Base-by-base conservation (phyloP, 257 asterid species). In the Fraxinus anomala region DNA sequence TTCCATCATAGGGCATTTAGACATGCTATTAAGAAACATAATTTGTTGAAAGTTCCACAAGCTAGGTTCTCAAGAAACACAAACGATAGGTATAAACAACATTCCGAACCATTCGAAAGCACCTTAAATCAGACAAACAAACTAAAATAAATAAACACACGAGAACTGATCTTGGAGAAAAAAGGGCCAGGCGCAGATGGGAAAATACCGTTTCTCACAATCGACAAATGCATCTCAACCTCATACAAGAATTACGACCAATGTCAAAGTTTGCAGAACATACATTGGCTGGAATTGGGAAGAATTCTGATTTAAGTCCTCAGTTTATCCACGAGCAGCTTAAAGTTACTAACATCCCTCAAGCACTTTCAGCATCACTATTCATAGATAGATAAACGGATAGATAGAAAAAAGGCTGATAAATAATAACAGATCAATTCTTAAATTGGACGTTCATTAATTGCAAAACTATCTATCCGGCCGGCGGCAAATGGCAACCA, bases 1-100 rank as follows among this genome's bases (percentile, higher is more conserved):
- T 81, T 84, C 80, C 87, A 81, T 84, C 85, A 84, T 72, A 5
- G 85, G 81, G 81, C 87, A 4, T 39, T 54, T 36, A 19, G 70
- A 73, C 65, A n/a, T 7, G 5, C 16, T 23, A 6, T 54, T 26
- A 33, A 67, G 6, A 19, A 81, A 3, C 5, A 6, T 26, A 65
- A 71, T 61, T 31, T 5, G 7, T 31, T 23, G 14, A 11, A 59
- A 19, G 30, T 26, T 63, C 69, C 69, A 63, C 33, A 63, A 5
- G 6, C 31, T 34, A 26, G 34, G 2, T 24, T 26, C 33, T 12
- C 19, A 9, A 23, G 7, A 63, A 63, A 63, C 33, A 6, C 68
- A 63, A 10, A 26, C 3, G 0, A 26, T 26, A 63, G 24, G 66
- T 21, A 59, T n/a, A 23, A 59, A 21, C 67, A 59, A 59, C 10